These are phyloP conservation scores for Coemansia sp. DNA, from an alignment of 192 early-diverging fungal genomes.

Conservation along the genomic window DNA sequence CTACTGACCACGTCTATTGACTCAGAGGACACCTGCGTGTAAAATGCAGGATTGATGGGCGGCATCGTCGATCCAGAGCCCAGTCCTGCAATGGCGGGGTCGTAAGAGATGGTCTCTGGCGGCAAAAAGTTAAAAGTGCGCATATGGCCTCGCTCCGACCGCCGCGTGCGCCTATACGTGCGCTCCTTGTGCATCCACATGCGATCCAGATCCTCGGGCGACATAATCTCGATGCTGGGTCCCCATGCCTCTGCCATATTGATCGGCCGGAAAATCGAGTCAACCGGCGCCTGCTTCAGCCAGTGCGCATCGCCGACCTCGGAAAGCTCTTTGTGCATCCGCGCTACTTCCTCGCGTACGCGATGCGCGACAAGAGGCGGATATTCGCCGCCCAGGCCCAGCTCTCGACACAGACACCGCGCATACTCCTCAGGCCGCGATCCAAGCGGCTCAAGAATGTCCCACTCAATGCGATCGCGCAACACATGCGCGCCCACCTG, in stretches of 20 bases:
- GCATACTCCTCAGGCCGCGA: slow-evolving; percentile 52
- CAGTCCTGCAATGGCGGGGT: slow-evolving; percentile 11
- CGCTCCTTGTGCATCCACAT: slow-evolving; percentile 54
- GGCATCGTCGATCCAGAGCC: slow-evolving; percentile 24
- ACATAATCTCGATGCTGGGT: slow-evolving; percentile 50
- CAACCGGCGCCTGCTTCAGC: slow-evolving; percentile 46
- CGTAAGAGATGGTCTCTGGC: slow-evolving; percentile 31
- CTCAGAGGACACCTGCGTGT: slow-evolving; percentile 28
- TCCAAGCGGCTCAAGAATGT: slow-evolving; percentile 57
- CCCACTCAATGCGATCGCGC: slow-evolving; percentile 93
- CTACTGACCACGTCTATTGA: slow-evolving; percentile 33
- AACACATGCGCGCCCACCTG: slow-evolving; percentile 78
- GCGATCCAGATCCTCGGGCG: slow-evolving; percentile 48
- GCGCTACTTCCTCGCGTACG: slow-evolving; percentile 45
- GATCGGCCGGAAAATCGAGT: slow-evolving; percentile 40
- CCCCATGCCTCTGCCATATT: slow-evolving; percentile 49
- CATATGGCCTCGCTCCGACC: slow-evolving; percentile 45
- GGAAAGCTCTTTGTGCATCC: slow-evolving; percentile 39
- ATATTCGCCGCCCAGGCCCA: slow-evolving; percentile 52
- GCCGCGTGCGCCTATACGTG: slow-evolving; percentile 46
- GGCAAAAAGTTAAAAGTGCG: slow-evolving; percentile 52
- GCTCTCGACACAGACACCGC: slow-evolving; percentile 37
- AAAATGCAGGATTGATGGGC: slow-evolving; percentile 40
- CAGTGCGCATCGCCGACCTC: slow-evolving; percentile 48
- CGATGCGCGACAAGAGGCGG: slow-evolving; percentile 51